phyloP scores from a whole-genome alignment of 768 basidiomycete genomes.

The Amanita subjunquillea region DNA sequence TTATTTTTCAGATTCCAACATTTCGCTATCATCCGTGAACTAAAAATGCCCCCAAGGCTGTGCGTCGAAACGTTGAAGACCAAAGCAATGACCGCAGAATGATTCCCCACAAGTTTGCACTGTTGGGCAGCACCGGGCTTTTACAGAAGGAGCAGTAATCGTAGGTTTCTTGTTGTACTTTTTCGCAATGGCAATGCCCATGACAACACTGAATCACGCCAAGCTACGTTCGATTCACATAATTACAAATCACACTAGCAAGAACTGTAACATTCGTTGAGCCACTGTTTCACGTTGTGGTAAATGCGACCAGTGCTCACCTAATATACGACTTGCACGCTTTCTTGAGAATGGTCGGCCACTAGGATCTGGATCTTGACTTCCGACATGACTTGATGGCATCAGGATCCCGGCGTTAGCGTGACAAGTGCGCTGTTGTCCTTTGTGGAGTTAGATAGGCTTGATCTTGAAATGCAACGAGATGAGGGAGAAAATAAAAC shows the following conservation, averaged over 20 bases:
- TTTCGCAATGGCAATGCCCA: too few species aligned
- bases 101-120: too few species aligned
- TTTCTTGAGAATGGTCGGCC: slow-evolving; percentile 27
- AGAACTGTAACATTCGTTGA: not conserved
- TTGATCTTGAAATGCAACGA: slow-evolving; percentile 99
- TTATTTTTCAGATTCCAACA: too few species aligned
- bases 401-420: too few species aligned
- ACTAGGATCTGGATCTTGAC: slow-evolving; percentile 2
- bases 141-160: too few species aligned
- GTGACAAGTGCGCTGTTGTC: not conserved
- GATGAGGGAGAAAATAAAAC: slow-evolving; percentile 96
- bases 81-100: too few species aligned
- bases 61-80: too few species aligned
- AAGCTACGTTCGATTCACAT: not conserved
- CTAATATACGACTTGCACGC: slow-evolving; percentile 26
- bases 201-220: not conserved
- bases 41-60: too few species aligned
- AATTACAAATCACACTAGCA: not conserved
- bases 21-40: too few species aligned
- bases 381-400: not conserved
- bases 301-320: slow-evolving; percentile 10
- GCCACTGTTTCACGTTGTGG: too few species aligned
- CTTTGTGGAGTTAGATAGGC: slow-evolving; percentile 55
- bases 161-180: too few species aligned
- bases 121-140: too few species aligned